phyloP scores from a whole-genome alignment of 176 grass and related monocot genomes.

The Miscanthus lutarioriparius region DNA sequence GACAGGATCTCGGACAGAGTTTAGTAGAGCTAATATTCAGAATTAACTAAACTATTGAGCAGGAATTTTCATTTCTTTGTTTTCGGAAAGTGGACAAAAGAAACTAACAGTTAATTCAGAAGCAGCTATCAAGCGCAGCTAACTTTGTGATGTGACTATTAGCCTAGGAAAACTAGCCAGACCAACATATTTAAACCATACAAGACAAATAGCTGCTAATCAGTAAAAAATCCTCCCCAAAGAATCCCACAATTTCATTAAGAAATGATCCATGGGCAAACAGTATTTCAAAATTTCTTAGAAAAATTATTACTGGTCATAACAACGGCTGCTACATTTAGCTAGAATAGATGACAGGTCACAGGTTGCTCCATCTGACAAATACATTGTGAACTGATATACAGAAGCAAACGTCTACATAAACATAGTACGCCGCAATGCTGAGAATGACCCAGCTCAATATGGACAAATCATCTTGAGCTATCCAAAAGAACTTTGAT shows the following conservation, averaged over 20 bases:
- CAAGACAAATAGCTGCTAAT: background rate
- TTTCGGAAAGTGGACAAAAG: background rate
- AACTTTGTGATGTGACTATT: background rate
- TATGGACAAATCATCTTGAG: background rate
- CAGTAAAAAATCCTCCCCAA: background rate
- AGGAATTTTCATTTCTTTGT: background rate
- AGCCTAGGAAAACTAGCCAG: background rate
- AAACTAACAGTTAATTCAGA: background rate
- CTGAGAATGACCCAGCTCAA: background rate
- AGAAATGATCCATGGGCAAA: background rate
- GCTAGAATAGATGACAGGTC: background rate
- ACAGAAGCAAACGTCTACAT: background rate
- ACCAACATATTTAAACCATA: background rate
- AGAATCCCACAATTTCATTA: background rate
- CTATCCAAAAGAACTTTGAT: background rate
- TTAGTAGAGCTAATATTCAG: background rate
- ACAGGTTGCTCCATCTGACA: too few species aligned
- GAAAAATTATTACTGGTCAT: background rate
- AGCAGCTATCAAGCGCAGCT: conserved; percentile 2
- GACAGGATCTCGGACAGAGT: background rate
- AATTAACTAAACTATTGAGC: background rate
- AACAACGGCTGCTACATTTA: background rate
- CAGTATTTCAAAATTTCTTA: background rate
- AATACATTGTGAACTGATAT: too few species aligned
- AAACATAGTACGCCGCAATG: background rate